These are phyloP conservation scores for Ustilago trichophora DNA, from an alignment of 1,284 basidiomycete species.

Conservation along the genomic window DNA sequence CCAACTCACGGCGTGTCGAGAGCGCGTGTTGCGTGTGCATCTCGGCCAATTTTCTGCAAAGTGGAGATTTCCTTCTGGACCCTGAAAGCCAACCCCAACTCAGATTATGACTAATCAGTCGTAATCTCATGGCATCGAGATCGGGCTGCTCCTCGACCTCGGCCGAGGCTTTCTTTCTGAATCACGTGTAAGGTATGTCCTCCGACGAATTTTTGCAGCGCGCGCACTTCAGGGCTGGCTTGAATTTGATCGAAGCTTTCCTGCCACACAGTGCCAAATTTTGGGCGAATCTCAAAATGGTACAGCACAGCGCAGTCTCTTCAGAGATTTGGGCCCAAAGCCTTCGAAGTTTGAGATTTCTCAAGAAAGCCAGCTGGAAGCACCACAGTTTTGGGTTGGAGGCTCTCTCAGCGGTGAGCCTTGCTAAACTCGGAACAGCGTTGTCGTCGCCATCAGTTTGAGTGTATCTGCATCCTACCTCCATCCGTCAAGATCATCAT, in stretches of 20 bases:
- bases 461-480: conserved; percentile 21
- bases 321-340: no score
- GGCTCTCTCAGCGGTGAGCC: no score
- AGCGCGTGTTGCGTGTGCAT: not conserved
- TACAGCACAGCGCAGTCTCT: conserved; percentile 7
- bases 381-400: no score
- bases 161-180: not conserved
- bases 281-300: no score
- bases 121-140: not conserved
- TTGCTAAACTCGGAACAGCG: no score
- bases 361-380: no score
- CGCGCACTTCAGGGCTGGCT: no score
- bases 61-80: conserved; percentile 6
- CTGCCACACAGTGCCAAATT: no score
- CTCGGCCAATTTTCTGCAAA: conserved; percentile 12
- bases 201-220: no score
- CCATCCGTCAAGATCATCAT: conserved; percentile 52
- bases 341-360: no score
- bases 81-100: not conserved
- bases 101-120: conserved; percentile 18
- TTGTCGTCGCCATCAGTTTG: conserved; percentile 35
- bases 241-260: no score
- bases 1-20: no score
- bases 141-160: not conserved
- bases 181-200: not conserved